These are phyloP conservation scores for Purpureocillium takamizusanense DNA, from an alignment of 2,329 filamentous ascomycete genomes.

Conservation along the genomic window DNA sequence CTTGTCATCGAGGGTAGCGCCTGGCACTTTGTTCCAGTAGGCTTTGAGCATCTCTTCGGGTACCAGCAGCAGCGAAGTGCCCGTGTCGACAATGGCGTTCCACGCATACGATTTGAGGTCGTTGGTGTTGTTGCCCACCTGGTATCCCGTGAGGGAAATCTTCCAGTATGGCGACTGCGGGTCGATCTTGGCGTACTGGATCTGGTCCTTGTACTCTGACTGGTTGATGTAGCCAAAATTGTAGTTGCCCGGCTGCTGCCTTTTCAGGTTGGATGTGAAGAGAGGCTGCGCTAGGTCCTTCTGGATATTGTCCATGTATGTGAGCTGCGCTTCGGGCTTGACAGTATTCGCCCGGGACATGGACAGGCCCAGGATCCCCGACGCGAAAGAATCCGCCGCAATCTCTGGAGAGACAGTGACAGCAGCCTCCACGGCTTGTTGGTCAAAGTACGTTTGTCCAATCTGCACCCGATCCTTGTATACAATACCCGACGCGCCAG, in stretches of 20 bases:
- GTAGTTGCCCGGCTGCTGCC: slow-evolving; percentile 24
- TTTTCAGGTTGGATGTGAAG: slow-evolving; percentile 26
- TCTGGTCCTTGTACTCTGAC: slow-evolving; percentile 44
- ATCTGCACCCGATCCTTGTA: slow-evolving; percentile 57
- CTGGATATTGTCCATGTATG: slow-evolving; percentile 27
- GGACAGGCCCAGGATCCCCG: slow-evolving; percentile 26
- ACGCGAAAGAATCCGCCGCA: slow-evolving; percentile 21
- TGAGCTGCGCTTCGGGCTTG: slow-evolving; percentile 18
- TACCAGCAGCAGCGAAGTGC: slow-evolving; percentile 57
- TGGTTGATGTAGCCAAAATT: slow-evolving; percentile 43
- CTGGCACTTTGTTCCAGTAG: slow-evolving; percentile 41
- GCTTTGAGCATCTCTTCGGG: slow-evolving; percentile 40
- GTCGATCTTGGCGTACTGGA: slow-evolving; percentile 46
- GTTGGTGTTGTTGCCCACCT: slow-evolving; percentile 28
- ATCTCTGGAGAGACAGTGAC: slow-evolving; percentile 41
- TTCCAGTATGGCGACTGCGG: slow-evolving; percentile 51
- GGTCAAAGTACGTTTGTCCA: slow-evolving; percentile 46
- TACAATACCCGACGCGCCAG: slow-evolving; percentile 52
- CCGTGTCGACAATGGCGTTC: slow-evolving; percentile 58
- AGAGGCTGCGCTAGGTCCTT: slow-evolving; percentile 17
- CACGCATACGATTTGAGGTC: slow-evolving; percentile 20
- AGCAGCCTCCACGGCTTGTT: slow-evolving; percentile 59
- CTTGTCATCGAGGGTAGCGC: slow-evolving; percentile 35
- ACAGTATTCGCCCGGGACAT: slow-evolving; percentile 23
- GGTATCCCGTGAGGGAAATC: slow-evolving; percentile 47